phyloP scores from a whole-genome alignment of 2,329 filamentous ascomycete genomes.

The Diaporthe sp. region DNA sequence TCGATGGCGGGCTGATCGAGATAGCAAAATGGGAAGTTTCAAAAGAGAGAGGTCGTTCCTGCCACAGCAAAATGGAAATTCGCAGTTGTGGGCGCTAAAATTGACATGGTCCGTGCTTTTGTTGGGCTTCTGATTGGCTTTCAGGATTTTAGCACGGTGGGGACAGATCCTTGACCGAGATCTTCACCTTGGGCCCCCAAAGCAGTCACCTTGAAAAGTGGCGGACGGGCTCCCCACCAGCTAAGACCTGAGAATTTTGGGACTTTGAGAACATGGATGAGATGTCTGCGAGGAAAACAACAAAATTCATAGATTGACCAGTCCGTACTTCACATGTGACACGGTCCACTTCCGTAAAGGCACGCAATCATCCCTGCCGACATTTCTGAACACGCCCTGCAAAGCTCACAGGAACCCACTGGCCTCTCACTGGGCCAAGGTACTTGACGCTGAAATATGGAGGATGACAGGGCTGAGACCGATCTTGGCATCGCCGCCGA shows the following conservation, averaged over 20 bases:
- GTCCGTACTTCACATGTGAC: background rate
- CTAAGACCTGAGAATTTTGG: slow-evolving; percentile 20
- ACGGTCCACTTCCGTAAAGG: background rate
- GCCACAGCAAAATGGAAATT: slow-evolving; percentile 40
- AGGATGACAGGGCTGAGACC: slow-evolving; percentile 79
- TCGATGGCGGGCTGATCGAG: slow-evolving; percentile 39
- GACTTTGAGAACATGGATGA: no score
- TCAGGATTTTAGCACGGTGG: background rate
- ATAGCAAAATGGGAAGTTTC: slow-evolving; percentile 34
- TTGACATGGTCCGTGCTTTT: slow-evolving; percentile 38
- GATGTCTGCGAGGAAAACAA: background rate
- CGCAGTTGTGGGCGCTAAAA: slow-evolving; percentile 41
- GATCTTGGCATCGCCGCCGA: slow-evolving; percentile 80
- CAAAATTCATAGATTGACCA: background rate
- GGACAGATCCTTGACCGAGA: background rate
- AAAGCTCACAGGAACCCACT: background rate
- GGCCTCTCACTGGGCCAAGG: background rate
- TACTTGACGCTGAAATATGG: slow-evolving; percentile 66
- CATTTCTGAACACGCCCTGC: background rate
- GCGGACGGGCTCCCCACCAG: background rate
- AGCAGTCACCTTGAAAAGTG: slow-evolving; percentile 29
- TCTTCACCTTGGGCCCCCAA: background rate
- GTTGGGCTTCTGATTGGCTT: background rate
- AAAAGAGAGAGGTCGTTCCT: slow-evolving; percentile 23
- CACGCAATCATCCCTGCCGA: background rate